Evolutionary conservation across 345 rosid genomes (phyloP).

Genomic region (Salix brachista): DNA sequence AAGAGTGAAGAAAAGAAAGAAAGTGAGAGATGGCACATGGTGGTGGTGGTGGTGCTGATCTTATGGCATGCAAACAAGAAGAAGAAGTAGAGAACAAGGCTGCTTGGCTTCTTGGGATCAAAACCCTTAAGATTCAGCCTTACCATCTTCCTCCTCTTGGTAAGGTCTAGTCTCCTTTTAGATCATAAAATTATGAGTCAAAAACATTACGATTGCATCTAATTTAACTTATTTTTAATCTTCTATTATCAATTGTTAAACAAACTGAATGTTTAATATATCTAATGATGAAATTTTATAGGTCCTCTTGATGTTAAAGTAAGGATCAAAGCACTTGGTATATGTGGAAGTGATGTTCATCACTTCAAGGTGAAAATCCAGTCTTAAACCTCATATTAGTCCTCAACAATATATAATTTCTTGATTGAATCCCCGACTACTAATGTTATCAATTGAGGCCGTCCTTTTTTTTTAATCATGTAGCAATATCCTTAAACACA

Average conservation of each 20-base stretch:
- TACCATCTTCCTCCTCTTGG: conserved; percentile 56
- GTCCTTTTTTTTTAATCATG: too few species aligned
- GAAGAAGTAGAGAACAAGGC: conserved; percentile 47
- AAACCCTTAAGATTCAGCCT: conserved; percentile 51
- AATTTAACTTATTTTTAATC: background rate
- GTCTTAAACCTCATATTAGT: too few species aligned
- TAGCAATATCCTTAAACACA: too few species aligned
- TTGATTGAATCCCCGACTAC: too few species aligned
- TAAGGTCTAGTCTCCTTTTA: background rate
- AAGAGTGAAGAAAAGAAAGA: background rate
- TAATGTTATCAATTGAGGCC: background rate
- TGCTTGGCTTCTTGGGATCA: conserved; percentile 61
- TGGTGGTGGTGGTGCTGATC: background rate
- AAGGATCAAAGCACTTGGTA: conserved; percentile 55
- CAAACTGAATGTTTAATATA: background rate
- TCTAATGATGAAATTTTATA: conserved; percentile 3
- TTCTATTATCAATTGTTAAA: background rate
- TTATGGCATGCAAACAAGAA: conserved; percentile 2
- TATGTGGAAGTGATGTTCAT: conserved; percentile 68
- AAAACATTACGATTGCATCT: too few species aligned
- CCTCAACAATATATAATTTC: background rate
- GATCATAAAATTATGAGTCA: background rate
- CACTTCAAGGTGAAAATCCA: conserved; percentile 46
- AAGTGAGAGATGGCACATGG: conserved; percentile 19
- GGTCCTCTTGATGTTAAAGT: conserved; percentile 56